These are phyloP conservation scores for Fusarium tjaetaba DNA, from an alignment of 2,329 filamentous ascomycete species.

Conservation along the genomic window DNA sequence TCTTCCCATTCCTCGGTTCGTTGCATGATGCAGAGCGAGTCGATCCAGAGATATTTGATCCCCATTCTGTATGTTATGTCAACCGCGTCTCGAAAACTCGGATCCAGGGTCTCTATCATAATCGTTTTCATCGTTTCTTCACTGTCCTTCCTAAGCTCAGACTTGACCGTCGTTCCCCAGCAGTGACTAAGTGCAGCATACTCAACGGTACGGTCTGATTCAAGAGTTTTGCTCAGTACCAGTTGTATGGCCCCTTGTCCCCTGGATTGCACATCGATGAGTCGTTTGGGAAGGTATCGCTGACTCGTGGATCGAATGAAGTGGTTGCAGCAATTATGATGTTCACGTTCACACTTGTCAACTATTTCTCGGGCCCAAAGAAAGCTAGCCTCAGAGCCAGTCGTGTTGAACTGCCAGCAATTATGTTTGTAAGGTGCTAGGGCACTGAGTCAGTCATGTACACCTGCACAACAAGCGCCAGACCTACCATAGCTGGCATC, in stretches of 20 bases:
- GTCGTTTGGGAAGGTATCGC: background rate
- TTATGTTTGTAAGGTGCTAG: background rate
- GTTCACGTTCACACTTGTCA: background rate
- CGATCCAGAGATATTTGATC: background rate
- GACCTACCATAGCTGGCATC: background rate
- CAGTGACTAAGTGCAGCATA: background rate
- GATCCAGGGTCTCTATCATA: background rate
- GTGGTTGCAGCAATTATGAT: background rate
- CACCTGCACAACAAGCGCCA: accelerated
- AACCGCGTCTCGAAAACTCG: background rate
- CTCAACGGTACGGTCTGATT: accelerated
- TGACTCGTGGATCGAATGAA: background rate
- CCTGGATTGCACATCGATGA: accelerated
- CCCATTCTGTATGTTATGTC: background rate
- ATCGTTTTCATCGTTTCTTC: background rate
- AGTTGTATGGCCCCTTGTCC: accelerated
- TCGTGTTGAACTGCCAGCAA: accelerated
- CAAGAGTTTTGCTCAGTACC: accelerated
- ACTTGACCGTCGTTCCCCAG: background rate
- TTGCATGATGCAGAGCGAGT: background rate
- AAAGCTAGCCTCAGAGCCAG: accelerated
- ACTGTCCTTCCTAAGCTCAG: background rate
- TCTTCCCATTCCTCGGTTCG: background rate
- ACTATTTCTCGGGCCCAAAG: accelerated
- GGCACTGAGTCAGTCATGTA: accelerated